Evolutionary conservation across 2,329 filamentous ascomycete species (phyloP), one percentile per base, ranked within the genome.

Genomic region (Cucurbitaria berberidis): DNA sequence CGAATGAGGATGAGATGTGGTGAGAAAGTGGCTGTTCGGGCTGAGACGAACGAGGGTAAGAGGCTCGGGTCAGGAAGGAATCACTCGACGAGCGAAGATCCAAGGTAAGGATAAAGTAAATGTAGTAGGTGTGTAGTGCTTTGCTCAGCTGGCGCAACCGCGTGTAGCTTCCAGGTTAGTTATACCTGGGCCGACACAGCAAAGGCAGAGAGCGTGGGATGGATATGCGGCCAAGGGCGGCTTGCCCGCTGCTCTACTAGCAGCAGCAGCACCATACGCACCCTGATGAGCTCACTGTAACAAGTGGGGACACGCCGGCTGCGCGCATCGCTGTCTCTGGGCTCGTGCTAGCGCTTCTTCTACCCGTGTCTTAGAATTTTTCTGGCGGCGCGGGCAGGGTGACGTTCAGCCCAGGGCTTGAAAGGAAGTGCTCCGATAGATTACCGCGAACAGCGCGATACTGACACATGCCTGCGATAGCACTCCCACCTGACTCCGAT

Each of bases 351-450:
- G 55, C 45, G 48, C 39, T 51, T 47, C 39, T 51, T 47, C 13
- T 16, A 34, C 21, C n/a, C 45, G 16, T 32, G 39, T 47, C 48
- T 36, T 49, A 42, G 16, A 41, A 52, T 44, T 52, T 57, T 60
- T 53, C 53, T 57, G 50, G 56, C 50, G 24, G n/a, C 42, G 39
- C 19, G 42, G 44, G 44, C 45, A 45, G 47, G 22, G 43, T 30
- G 43, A 16, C 27, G 50, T 40, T 32, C 40, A 42, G 29, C n/a
- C n/a, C 45, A 29, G 45, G 45, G 47, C 48, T 26, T 56, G 47
- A 62, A 66, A 66, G 64, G 63, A 65, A 59, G 63, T 62, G 47
- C 60, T 48, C 64, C 66, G 66, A 69, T 55, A 55, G 57, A 38
- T 41, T 45, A 44, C 57, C 57, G 64, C 56, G 58, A 66, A 62